Conservation (phyloP, 306 rosid genomes). For the Vicia faba region DNA sequence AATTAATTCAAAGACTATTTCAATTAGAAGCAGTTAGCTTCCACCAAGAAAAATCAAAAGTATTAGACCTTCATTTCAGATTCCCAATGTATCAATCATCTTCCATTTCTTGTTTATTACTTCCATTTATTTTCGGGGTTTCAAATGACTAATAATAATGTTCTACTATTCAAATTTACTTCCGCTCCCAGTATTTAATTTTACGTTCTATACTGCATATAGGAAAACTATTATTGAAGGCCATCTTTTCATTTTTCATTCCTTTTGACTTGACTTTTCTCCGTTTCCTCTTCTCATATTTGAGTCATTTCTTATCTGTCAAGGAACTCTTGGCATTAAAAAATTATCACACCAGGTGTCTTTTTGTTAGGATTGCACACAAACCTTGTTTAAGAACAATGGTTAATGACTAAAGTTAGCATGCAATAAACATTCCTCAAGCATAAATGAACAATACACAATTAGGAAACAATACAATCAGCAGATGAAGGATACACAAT, state of each 20-base stretch:
- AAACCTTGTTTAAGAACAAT: constrained; percentile 13
- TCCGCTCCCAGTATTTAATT: neutral
- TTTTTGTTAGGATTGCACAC: neutral
- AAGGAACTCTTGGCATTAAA: neutral
- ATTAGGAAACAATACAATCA: neutral
- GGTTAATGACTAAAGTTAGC: constrained; percentile 13
- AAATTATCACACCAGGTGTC: constrained; percentile 20
- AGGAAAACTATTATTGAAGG: neutral
- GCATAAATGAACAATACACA: neutral
- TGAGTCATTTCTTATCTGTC: neutral
- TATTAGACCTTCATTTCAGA: neutral
- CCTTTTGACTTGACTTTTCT: neutral
- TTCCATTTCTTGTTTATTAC: constrained; percentile 8
- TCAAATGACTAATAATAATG: neutral
- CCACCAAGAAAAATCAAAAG: neutral
- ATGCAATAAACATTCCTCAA: neutral
- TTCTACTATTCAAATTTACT: neutral
- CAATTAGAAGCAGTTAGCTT: constrained; percentile 19
- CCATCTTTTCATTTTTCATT: neutral
- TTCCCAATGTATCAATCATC: neutral
- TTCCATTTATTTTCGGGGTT: constrained; percentile 17
- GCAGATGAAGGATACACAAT: neutral
- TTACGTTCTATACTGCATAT: neutral
- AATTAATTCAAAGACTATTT: constrained; percentile 21
- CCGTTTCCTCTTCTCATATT: neutral